Conservation (phyloP, 352 stramenopile species). For the Globisporangium megalacanthum region DNA sequence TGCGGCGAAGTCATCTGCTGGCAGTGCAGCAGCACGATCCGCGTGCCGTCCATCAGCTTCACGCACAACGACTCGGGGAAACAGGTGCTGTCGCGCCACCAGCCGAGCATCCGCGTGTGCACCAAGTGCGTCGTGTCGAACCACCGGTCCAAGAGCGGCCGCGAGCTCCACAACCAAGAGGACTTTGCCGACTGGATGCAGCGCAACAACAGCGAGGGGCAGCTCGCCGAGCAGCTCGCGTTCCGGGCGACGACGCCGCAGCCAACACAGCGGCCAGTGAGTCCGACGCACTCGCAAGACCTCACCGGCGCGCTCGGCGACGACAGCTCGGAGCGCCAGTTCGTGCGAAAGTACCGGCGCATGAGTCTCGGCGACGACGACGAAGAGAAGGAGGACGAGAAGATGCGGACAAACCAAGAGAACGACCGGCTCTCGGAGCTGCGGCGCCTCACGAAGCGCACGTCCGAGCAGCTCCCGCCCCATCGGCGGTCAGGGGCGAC, state of each 20-base stretch:
- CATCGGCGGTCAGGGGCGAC: not conserved
- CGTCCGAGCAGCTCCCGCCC: constrained; percentile 7
- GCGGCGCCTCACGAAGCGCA: constrained; percentile 13
- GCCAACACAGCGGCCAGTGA: constrained; percentile 34
- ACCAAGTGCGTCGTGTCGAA: constrained; percentile 77
- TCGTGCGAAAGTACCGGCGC: constrained; percentile 44
- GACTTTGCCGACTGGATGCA: constrained; percentile 82
- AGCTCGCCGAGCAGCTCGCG: constrained; percentile 15
- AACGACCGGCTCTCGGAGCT: constrained; percentile 31
- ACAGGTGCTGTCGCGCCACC: constrained; percentile 69
- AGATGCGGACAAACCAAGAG: constrained; percentile 22
- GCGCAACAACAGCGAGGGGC: constrained; percentile 30
- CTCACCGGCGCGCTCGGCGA: constrained; percentile 39
- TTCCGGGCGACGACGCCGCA: constrained; percentile 15
- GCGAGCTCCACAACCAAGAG: constrained; percentile 69
- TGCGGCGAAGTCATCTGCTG: constrained; percentile 88
- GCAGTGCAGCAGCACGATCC: constrained; percentile 82
- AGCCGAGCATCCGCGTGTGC: constrained; percentile 80
- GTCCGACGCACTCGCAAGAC: constrained; percentile 65
- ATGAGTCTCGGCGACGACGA: constrained; percentile 69
- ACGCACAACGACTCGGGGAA: constrained; percentile 78
- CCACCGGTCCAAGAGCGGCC: constrained; percentile 67
- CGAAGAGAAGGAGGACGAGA: constrained; percentile 54
- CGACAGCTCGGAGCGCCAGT: constrained; percentile 21
- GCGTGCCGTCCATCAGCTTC: constrained; percentile 80